Evolutionary conservation across 495 filamentous ascomycete species (phyloP).

Genomic region (Haplographium delicatum): DNA sequence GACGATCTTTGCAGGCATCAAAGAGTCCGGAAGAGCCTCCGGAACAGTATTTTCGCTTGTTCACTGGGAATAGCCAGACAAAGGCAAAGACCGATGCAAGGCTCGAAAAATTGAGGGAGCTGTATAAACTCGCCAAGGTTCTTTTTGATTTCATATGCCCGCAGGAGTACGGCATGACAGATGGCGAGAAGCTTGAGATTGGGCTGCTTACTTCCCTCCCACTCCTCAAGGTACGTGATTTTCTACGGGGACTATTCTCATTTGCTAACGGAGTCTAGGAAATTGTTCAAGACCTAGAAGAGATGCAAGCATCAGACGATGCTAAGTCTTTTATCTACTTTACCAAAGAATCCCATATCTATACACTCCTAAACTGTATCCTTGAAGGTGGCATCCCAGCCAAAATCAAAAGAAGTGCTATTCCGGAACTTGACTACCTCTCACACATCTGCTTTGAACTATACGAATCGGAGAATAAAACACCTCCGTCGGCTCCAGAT

Average conservation of each 20-base stretch:
- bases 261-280: conserved; percentile 38
- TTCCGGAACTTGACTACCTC: conserved; percentile 96
- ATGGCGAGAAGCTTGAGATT: conserved; percentile 95
- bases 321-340: conserved; percentile 98
- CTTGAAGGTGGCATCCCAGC: conserved; percentile 92
- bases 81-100: conserved; percentile 81
- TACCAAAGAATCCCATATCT: conserved; percentile 98
- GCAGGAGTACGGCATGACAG: conserved; percentile 93
- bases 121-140: conserved; percentile 89
- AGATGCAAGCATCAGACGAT: conserved; percentile 87
- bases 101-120: conserved; percentile 80
- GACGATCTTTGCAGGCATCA: conserved; percentile 42
- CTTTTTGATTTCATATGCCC: conserved; percentile 98
- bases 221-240: conserved; percentile 54
- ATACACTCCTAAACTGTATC: conserved; percentile 96
- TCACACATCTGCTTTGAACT: conserved; percentile 96
- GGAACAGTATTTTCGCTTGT: conserved; percentile 76
- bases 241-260: neutral
- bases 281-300: conserved; percentile 94
- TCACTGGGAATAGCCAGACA: conserved; percentile 67
- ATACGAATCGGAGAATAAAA: conserved; percentile 84
- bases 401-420: conserved; percentile 81
- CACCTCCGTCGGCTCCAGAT: conserved; percentile 33
- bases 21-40: conserved; percentile 9
- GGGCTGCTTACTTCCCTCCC: conserved; percentile 90